Evolutionary conservation across 495 filamentous ascomycete species (phyloP).

Genomic region (Oidiodendron maius): DNA sequence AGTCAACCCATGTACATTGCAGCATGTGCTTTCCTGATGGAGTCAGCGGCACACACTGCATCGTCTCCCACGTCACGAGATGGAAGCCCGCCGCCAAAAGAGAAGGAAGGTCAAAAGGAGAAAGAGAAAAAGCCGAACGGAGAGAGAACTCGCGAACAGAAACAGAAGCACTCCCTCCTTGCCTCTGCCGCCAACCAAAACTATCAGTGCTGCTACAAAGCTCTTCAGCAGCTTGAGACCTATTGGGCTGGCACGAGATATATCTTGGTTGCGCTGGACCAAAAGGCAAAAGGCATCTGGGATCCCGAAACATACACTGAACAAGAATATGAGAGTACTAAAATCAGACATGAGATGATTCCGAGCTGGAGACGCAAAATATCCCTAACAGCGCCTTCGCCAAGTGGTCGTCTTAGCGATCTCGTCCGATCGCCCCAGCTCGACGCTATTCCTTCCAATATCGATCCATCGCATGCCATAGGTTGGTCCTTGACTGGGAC

Average conservation of each 20-base stretch:
- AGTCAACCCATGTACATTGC: conserved; percentile 88
- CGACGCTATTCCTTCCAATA: conserved; percentile 24
- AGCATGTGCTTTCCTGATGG: conserved; percentile 78
- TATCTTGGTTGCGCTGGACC: conserved; percentile 78
- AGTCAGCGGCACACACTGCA: conserved; percentile 55
- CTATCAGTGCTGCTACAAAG: conserved; percentile 77
- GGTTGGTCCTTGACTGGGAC: conserved; percentile 77
- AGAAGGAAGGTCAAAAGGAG: neutral
- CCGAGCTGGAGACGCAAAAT: conserved; percentile 18
- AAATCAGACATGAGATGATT: conserved; percentile 24
- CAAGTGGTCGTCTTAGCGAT: conserved; percentile 21
- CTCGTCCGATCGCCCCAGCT: conserved; percentile 14
- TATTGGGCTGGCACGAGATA: conserved; percentile 87
- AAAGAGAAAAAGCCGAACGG: conserved; percentile 1
- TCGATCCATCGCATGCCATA: conserved; percentile 32
- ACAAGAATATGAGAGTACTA: conserved; percentile 69
- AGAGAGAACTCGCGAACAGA: conserved; percentile 38
- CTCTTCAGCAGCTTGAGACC: conserved; percentile 64
- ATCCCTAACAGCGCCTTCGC: conserved; percentile 13
- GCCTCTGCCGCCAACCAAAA: conserved; percentile 72
- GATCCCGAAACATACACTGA: conserved; percentile 73
- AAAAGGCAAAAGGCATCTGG: conserved; percentile 77
- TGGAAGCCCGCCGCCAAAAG: conserved; percentile 29
- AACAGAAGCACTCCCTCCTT: conserved; percentile 64
- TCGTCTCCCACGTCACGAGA: conserved; percentile 50